A percentile compares a stretch with the other conserved stretches of the same genome.
Conservation (phyloP, 768 basidiomycete species). For the Hemileccinum impolitum region DNA sequence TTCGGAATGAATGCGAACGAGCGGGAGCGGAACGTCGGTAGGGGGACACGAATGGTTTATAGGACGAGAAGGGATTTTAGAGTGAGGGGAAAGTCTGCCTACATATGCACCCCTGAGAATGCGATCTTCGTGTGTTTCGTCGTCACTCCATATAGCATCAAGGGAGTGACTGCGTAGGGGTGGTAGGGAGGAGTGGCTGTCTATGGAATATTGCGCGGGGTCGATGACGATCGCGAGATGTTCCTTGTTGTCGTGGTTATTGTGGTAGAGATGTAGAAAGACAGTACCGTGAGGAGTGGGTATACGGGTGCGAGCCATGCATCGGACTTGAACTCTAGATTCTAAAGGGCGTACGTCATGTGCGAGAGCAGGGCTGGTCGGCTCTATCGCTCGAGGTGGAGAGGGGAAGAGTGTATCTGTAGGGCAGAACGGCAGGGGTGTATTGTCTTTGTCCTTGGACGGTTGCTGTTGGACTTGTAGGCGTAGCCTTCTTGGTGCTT, state of each 20-base stretch:
- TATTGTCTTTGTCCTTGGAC: slow-evolving; percentile 48
- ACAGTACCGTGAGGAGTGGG: slow-evolving; percentile 93
- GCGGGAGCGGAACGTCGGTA: slow-evolving; percentile 58
- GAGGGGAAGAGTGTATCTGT: slow-evolving; percentile 11
- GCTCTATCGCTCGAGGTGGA: slow-evolving; percentile 30
- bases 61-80: slow-evolving; percentile 43
- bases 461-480: slow-evolving; percentile 31
- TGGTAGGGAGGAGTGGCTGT: slow-evolving; percentile 35
- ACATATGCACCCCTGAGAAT: slow-evolving; percentile 92
- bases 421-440: slow-evolving; percentile 21
- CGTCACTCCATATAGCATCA: slow-evolving; percentile 78
- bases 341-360: not conserved
- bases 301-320: slow-evolving; percentile 96
- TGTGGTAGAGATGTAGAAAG: slow-evolving; percentile 94
- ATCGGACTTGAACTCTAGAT: slow-evolving; percentile 62
- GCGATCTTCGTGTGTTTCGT: slow-evolving; percentile 91
- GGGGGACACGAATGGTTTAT: slow-evolving; percentile 13
- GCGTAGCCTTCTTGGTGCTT: slow-evolving; percentile 69
- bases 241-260: slow-evolving; percentile 88
- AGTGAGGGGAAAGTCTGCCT: slow-evolving; percentile 67
- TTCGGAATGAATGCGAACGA: slow-evolving; percentile 96
- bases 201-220: slow-evolving; percentile 72
- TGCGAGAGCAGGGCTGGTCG: slow-evolving; percentile 7
- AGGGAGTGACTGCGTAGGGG: slow-evolving; percentile 79
- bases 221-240: slow-evolving; percentile 96